A percentile compares a stretch with the other conserved stretches of the same genome.
phyloP scores from a whole-genome alignment of 345 rosid genomes.

The Litchi chinensis region DNA sequence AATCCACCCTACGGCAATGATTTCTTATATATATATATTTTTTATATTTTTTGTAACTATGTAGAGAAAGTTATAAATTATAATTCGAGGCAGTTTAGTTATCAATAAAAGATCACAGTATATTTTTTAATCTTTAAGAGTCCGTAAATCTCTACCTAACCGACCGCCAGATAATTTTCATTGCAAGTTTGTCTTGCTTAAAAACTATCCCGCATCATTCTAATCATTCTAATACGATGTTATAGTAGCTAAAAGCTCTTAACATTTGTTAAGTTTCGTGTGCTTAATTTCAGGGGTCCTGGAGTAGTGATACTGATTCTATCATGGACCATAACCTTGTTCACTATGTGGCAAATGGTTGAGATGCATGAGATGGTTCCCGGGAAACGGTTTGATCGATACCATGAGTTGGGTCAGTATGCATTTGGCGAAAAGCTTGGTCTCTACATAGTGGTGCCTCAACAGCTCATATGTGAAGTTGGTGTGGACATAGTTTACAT shows the following conservation, averaged over 20 bases:
- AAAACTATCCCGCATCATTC: too few relatives aligned
- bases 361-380: constrained; percentile 92
- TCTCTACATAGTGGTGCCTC: constrained; percentile 79
- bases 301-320: constrained; percentile 49
- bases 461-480: constrained; percentile 66
- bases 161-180: too few relatives aligned
- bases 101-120: too few relatives aligned
- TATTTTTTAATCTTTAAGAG: too few relatives aligned
- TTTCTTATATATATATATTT: too few relatives aligned
- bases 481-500: constrained; percentile 77
- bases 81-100: too few relatives aligned
- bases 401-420: constrained; percentile 79
- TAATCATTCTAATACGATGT: neutral
- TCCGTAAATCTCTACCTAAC: too few relatives aligned
- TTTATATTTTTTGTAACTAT: too few relatives aligned
- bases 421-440: constrained; percentile 87
- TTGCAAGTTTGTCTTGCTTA: too few relatives aligned
- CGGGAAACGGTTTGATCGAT: constrained; percentile 67
- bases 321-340: constrained; percentile 54
- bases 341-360: constrained; percentile 89
- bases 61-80: too few relatives aligned
- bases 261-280: neutral
- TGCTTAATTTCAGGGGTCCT: constrained; percentile 49
- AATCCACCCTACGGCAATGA: too few relatives aligned
- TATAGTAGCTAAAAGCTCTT: neutral